Conservation (phyloP, 2,329 filamentous ascomycete species). For the Cordyceps farinosa region DNA sequence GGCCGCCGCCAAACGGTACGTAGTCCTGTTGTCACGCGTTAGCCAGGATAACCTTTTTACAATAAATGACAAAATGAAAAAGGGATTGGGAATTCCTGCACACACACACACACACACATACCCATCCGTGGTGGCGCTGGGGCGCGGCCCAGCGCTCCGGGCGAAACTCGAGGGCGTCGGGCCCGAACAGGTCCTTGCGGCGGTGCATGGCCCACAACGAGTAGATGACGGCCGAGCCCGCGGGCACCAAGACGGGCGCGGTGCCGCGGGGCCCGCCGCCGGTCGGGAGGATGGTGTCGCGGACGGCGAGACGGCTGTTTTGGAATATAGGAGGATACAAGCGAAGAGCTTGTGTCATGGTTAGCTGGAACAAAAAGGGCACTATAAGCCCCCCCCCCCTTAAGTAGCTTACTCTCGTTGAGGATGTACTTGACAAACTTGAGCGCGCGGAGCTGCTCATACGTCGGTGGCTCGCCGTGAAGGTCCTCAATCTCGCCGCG, state of each 20-base stretch:
- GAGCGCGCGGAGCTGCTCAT: slow-evolving; percentile 4
- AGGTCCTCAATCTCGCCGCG: slow-evolving; percentile 13
- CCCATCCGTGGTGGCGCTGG: slow-evolving; percentile 27
- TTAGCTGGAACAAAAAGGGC: background rate
- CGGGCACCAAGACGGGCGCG: slow-evolving; percentile 29
- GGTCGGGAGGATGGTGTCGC: slow-evolving; percentile 31
- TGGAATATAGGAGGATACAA: slow-evolving; percentile 34
- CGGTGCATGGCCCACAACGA: slow-evolving; percentile 30
- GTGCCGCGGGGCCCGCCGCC: slow-evolving; percentile 34
- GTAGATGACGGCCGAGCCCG: slow-evolving; percentile 25
- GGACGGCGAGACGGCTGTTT: slow-evolving; percentile 29
- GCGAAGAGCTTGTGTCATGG: slow-evolving; percentile 23
- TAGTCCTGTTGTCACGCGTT: slow-evolving; percentile 24
- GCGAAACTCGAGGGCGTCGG: slow-evolving; percentile 32
- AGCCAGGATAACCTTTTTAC: background rate
- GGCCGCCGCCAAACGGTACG: slow-evolving; percentile 36
- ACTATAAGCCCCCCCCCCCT: too few relatives aligned
- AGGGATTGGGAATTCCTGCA: too few relatives aligned
- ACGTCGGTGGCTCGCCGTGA: background rate
- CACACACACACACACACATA: background rate
- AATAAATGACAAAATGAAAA: background rate
- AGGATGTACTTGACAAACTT: slow-evolving; percentile 3
- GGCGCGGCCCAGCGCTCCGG: slow-evolving; percentile 36
- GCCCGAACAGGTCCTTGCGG: slow-evolving; percentile 34
- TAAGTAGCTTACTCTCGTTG: slow-evolving; percentile 8